Evolutionary conservation across 768 basidiomycete species (phyloP), one percentile per base, ranked within the genome.

Genomic region (Trametes cinnabarina): DNA sequence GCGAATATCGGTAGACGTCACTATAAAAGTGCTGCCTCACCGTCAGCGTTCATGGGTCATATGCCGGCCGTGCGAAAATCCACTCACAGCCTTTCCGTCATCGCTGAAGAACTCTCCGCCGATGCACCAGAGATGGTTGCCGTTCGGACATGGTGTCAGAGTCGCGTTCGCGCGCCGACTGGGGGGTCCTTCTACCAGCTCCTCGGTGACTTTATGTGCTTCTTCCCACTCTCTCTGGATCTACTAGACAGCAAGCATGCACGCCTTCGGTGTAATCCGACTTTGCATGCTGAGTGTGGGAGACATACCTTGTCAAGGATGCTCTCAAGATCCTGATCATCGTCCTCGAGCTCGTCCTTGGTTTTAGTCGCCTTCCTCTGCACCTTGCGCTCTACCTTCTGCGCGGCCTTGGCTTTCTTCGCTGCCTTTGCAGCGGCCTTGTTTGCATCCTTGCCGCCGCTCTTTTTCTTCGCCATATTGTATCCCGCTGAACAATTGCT

Each of bases 51-150:
- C 12, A 11, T 20, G 5, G 37, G 5, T 4, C 15, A 20, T 51
- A 43, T n/a, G 28, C 47, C 23, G 53, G 37, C 48, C 2, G 44
- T 12, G 2, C 28, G 40, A 34, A 51, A 14, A 1, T 17, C 28
- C 4, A 68, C 80, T 43, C 61, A 91, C 88, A 15, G 91, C 87
- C 68, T 84, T 89, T 11, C 84, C 84, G 58, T 95, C 94, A 44
- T 94, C 91, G 57, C 84, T 85, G 68, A 94, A 95, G 69, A 86
- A 92, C 68, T 94, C 92, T 6, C 92, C 91, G 0, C 91, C 91
- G 32, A 92, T 87, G 59, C 79, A 87, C 89, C 88, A 95, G 0
- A 94, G 75, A 69, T 92, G 81, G 60, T 87, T 88, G 42, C 90
- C 90, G 53, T 78, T 84, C 0, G 92, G 93, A 71, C 88, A 93